phyloP scores from a whole-genome alignment of 148 eudicot genomes.

The Rheum nobile region DNA sequence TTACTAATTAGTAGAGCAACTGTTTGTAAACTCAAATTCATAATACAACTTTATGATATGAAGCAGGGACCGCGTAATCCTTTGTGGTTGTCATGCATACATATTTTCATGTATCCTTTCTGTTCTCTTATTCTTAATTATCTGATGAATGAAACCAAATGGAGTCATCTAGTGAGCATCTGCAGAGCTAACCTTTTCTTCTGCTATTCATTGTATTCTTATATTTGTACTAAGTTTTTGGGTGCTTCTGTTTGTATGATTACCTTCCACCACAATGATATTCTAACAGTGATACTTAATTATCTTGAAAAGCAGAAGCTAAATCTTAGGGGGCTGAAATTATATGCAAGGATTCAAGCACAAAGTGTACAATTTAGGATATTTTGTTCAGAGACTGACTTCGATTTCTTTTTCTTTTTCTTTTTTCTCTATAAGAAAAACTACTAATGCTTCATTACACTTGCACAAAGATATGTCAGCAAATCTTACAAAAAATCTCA shows the following conservation, averaged over 20 bases:
- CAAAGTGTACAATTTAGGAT: too few relatives aligned
- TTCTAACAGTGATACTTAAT: not conserved
- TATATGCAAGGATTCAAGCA: too few relatives aligned
- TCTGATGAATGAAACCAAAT: not conserved
- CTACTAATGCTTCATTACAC: too few relatives aligned
- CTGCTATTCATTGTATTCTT: not conserved
- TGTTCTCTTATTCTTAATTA: not conserved
- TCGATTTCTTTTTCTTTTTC: too few relatives aligned
- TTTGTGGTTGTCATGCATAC: not conserved
- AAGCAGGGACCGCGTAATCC: not conserved
- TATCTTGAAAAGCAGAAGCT: too few relatives aligned
- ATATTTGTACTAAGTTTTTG: not conserved
- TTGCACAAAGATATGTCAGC: too few relatives aligned
- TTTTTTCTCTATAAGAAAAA: too few relatives aligned
- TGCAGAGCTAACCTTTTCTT: not conserved
- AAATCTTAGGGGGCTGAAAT: too few relatives aligned
- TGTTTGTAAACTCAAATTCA: not conserved
- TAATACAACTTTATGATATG: not conserved
- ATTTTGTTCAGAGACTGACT: too few relatives aligned
- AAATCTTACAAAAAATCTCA: slow-evolving; percentile 5
- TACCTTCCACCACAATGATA: not conserved
- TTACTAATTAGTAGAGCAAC: not conserved
- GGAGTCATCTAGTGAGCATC: not conserved
- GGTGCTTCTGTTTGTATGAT: not conserved
- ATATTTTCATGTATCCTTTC: not conserved